Conservation (phyloP, 768 basidiomycete species). For the Tricholoma saponaceum region DNA sequence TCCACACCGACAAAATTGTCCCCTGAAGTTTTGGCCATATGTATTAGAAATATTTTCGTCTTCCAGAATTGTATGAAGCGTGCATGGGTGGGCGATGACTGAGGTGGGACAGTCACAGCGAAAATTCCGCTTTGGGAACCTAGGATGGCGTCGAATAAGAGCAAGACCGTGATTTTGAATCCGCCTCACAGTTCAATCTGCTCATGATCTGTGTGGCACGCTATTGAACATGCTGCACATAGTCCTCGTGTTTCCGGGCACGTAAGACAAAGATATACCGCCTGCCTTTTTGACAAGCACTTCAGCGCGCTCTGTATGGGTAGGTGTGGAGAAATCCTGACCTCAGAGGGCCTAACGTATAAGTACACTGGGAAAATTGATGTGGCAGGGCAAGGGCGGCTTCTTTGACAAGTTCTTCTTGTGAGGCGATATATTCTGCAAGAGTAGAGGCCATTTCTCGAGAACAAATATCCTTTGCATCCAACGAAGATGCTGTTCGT, state of each 20-base stretch:
- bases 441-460: constrained; percentile 33
- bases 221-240: constrained; percentile 81
- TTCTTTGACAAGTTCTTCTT: constrained; percentile 46
- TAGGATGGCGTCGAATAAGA: constrained; percentile 16
- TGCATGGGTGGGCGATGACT: constrained; percentile 56
- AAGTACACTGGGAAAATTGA: constrained; percentile 65
- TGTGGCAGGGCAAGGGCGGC: constrained; percentile 58
- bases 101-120: constrained; percentile 83
- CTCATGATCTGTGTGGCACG: constrained; percentile 84
- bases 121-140: constrained; percentile 79
- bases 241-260: constrained; percentile 67
- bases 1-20: constrained; percentile 72
- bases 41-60: constrained; percentile 53
- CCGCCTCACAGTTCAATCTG: constrained; percentile 67
- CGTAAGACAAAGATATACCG: constrained; percentile 77
- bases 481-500: too few species aligned
- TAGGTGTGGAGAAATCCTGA: constrained; percentile 12
- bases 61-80: constrained; percentile 52
- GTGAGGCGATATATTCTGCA: constrained; percentile 41
- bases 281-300: constrained; percentile 45
- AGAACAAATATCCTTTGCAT: neutral
- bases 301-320: constrained; percentile 9
- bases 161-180: neutral
- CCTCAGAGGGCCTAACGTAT: constrained; percentile 52
- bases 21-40: constrained; percentile 74